A percentile compares a stretch with the other conserved stretches of the same genome.
These are phyloP conservation scores for Zangia roseola DNA, from an alignment of 768 basidiomycete genomes.

Conservation along the genomic window DNA sequence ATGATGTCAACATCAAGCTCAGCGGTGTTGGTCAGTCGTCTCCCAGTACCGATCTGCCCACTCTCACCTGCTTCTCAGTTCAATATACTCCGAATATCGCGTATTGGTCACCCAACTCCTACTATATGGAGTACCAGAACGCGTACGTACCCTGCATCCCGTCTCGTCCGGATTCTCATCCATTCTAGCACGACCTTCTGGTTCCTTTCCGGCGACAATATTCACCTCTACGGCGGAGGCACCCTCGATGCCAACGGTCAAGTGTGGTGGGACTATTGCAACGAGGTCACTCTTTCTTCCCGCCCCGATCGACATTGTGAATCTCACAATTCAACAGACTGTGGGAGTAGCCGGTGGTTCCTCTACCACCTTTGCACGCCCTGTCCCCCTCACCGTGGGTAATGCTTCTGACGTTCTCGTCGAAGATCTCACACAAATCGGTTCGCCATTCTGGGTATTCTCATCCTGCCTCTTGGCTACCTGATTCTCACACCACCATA, in stretches of 20 bases:
- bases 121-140: slow-evolving; percentile 44
- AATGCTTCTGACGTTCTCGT: slow-evolving; percentile 42
- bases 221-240: slow-evolving; percentile 44
- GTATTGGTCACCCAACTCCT: slow-evolving; percentile 40
- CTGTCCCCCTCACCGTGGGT: slow-evolving; percentile 43
- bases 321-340: slow-evolving; percentile 20
- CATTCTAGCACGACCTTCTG: slow-evolving; percentile 37
- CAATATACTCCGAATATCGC: slow-evolving; percentile 41
- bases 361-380: slow-evolving; percentile 42
- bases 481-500: slow-evolving; percentile 5
- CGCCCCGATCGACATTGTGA: neutral
- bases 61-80: slow-evolving; percentile 13
- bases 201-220: slow-evolving; percentile 37
- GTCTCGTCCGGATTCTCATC: neutral
- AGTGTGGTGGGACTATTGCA: slow-evolving; percentile 37
- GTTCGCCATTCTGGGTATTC: slow-evolving; percentile 43
- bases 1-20: slow-evolving; percentile 39
- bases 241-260: slow-evolving; percentile 46
- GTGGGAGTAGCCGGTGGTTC: slow-evolving; percentile 43
- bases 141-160: slow-evolving; percentile 26
- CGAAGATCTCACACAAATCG: slow-evolving; percentile 38
- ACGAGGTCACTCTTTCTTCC: slow-evolving; percentile 18
- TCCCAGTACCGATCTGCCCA: neutral
- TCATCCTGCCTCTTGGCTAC: neutral
- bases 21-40: slow-evolving; percentile 34